Evolutionary conservation across 768 basidiomycete species (phyloP).

Genomic region (Auriscalpium vulgare): DNA sequence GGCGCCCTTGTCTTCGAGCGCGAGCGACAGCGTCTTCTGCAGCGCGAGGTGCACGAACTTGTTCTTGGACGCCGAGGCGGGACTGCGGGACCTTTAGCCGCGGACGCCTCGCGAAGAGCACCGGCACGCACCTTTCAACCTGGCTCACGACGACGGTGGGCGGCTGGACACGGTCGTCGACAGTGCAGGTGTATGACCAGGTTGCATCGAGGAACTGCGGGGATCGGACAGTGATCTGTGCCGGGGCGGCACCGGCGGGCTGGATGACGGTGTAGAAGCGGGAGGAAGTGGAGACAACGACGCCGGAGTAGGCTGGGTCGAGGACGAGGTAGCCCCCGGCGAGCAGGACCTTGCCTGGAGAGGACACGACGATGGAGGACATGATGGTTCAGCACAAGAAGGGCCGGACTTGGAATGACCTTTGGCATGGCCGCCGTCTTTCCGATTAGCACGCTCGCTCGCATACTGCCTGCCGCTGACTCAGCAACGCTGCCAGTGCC

Average conservation of each 20-base stretch:
- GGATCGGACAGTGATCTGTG: slow-evolving; percentile 65
- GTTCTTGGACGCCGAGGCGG: slow-evolving; percentile 46
- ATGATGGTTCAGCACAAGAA: slow-evolving; percentile 4
- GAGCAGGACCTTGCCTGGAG: slow-evolving; percentile 91
- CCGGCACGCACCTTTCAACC: slow-evolving; percentile 12
- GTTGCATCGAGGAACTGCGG: slow-evolving; percentile 82
- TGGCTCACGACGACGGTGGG: slow-evolving; percentile 21
- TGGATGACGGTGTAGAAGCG: slow-evolving; percentile 84
- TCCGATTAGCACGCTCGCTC: neutral
- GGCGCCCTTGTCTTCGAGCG: slow-evolving; percentile 47
- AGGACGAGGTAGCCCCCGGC: slow-evolving; percentile 97
- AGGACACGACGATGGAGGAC: slow-evolving; percentile 65
- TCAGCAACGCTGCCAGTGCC: neutral
- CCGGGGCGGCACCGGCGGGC: slow-evolving; percentile 23
- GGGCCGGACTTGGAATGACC: neutral
- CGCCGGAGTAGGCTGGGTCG: slow-evolving; percentile 75
- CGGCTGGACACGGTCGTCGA: slow-evolving; percentile 22
- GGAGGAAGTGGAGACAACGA: slow-evolving; percentile 88
- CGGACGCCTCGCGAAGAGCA: neutral
- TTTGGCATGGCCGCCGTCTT: neutral
- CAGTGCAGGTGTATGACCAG: slow-evolving; percentile 61
- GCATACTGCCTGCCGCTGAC: neutral
- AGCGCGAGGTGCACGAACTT: slow-evolving; percentile 90
- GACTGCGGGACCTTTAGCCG: slow-evolving; percentile 6
- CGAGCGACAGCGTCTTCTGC: slow-evolving; percentile 65